Evolutionary conservation across 2,329 filamentous ascomycete genomes (phyloP).

Genomic region (Aspergillus sp.): DNA sequence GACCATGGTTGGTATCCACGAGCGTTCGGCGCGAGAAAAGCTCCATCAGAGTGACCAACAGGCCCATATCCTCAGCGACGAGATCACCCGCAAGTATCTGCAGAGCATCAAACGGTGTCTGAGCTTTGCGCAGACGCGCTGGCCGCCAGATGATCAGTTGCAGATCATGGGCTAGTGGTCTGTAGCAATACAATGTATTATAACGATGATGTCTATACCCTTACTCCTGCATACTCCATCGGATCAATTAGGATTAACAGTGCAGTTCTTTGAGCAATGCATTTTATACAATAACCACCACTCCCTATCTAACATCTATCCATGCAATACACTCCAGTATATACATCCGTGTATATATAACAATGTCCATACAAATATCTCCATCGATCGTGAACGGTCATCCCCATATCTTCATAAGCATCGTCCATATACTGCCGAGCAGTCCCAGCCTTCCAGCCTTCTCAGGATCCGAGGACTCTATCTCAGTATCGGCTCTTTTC

Average conservation of each 20-base stretch:
- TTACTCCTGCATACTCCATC: background rate
- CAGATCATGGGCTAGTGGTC: constrained; percentile 83
- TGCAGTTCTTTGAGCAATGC: background rate
- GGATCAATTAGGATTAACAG: no score
- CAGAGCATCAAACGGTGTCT: constrained; percentile 97
- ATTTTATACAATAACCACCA: background rate
- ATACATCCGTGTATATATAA: background rate
- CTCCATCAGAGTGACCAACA: constrained; percentile 74
- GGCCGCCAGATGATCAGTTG: constrained; percentile 87
- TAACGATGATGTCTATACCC: constrained; percentile 7
- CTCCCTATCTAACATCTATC: background rate
- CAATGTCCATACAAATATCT: background rate
- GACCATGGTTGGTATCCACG: constrained; percentile 99
- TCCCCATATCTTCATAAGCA: background rate
- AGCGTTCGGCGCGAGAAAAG: constrained; percentile 92
- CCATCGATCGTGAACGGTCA: background rate
- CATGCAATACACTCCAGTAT: background rate
- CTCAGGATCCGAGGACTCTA: background rate
- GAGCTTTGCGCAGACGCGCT: constrained; percentile 93
- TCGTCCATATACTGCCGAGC: background rate
- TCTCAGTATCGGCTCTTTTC: background rate
- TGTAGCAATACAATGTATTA: background rate
- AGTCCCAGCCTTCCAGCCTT: background rate
- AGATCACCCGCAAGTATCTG: constrained; percentile 89
- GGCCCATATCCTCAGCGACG: constrained; percentile 96